Base-by-base conservation (phyloP, 352 stramenopile species). In the Bremia lactucae region DNA sequence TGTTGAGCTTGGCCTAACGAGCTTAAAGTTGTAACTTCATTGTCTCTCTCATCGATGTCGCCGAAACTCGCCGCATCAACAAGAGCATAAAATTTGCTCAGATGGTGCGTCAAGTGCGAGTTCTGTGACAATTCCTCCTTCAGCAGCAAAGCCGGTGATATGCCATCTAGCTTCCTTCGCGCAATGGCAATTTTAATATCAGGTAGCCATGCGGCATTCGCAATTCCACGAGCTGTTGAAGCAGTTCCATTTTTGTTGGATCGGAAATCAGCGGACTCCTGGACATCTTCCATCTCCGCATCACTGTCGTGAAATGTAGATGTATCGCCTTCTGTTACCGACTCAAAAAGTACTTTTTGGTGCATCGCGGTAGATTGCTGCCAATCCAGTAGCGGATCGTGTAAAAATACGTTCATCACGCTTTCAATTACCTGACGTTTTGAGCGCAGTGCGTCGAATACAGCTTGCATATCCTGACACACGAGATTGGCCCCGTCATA, bases 301-400 rank as follows among this genome's bases (percentile, higher is more conserved):
- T 76, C 62, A 19, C 40, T 63, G 21, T 53, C 44, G 22, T 58
- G 40, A 23, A 59, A 48, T 1, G 59, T 67, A n/a, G 42, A 38
- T 11, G 8, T 40, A 55, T 46, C 49, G 39, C 46, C 37, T n/a
- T 21, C 37, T 13, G 42, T 46, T 21, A 16, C 31, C 14, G 26
- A 42, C 6, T 58, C 46, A 49, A 85, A 86, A 15, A 88, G 64
- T 40, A 61, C 64, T 25, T 68, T 66, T 47, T 83, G 62, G 26
- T 83, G 55, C 2, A 59, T 85, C 31, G 68, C 78, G 4, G 66
- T 84, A 2, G 67, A 76, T 25, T 86, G 68, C 42, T 83, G 72
- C 86, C 86, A 96, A 54, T 96, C 86, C 29, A 95, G 55, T n/a
- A 96, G 59, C 5, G 87, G 87, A 25, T 96, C 87, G 44, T 94